Conservation (phyloP, 345 rosid species). For the Gossypium rotundifolium region DNA sequence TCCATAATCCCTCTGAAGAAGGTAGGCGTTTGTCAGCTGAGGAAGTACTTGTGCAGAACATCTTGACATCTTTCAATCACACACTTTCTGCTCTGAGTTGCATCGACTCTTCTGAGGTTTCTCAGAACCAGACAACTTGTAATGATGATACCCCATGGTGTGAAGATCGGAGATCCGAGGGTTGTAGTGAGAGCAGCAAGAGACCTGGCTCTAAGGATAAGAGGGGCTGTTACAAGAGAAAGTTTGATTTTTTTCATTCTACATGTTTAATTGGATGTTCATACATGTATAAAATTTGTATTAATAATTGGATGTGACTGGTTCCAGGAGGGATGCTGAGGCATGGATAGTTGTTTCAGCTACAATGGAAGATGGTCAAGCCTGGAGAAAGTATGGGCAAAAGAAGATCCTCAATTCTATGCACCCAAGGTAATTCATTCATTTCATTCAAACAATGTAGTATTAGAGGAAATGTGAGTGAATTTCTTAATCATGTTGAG, state of each 20-base stretch:
- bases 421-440: constrained; percentile 49
- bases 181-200: constrained; percentile 55
- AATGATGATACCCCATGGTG: constrained; percentile 26
- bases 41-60: constrained; percentile 33
- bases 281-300: neutral
- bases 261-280: neutral
- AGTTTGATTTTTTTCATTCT: constrained; percentile 31
- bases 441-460: neutral
- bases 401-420: constrained; percentile 61
- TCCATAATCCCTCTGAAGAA: constrained; percentile 23
- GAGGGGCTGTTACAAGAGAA: constrained; percentile 82
- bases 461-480: too few relatives aligned
- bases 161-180: constrained; percentile 38
- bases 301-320: neutral
- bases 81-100: constrained; percentile 31
- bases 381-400: constrained; percentile 96
- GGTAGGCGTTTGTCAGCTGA: constrained; percentile 2
- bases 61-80: constrained; percentile 40
- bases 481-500: neutral
- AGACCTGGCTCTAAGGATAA: constrained; percentile 30
- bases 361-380: constrained; percentile 40
- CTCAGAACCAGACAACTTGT: constrained; percentile 19
- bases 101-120: constrained; percentile 14
- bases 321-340: constrained; percentile 43
- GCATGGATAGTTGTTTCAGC: constrained; percentile 34